phyloP scores from a whole-genome alignment of 1,139 yeast genomes.

The Blastobotrys aristatus region DNA sequence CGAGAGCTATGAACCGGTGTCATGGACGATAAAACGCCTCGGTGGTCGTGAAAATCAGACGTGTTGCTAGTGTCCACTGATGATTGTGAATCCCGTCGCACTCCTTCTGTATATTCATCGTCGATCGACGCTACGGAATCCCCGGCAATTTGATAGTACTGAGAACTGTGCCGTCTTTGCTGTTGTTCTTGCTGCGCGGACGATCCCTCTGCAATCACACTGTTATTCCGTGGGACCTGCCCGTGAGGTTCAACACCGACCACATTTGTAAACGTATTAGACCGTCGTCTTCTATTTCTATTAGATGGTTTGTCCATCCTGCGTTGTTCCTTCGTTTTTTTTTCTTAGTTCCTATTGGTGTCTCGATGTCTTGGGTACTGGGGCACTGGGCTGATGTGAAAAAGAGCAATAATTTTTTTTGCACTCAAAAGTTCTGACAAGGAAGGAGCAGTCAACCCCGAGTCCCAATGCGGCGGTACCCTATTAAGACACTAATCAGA shows the following conservation, averaged over 20 bases:
- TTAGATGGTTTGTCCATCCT: not conserved
- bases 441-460: too few species aligned
- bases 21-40: too few species aligned
- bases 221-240: not conserved
- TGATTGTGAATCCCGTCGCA: conserved; percentile 8
- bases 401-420: too few species aligned
- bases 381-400: too few species aligned
- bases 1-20: not conserved
- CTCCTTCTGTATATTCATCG: not conserved
- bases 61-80: conserved; percentile 12
- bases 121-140: conserved; percentile 4
- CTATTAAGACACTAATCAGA: too few species aligned
- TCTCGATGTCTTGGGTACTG: too few species aligned
- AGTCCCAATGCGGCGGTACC: too few species aligned
- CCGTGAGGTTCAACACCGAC: conserved; percentile 24
- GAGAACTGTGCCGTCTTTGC: not conserved
- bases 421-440: too few species aligned
- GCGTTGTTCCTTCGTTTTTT: too few species aligned
- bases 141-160: conserved; percentile 14
- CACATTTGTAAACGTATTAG: conserved; percentile 11
- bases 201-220: not conserved
- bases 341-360: too few species aligned
- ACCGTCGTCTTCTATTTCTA: conserved; percentile 4
- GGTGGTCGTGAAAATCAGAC: conserved; percentile 11
- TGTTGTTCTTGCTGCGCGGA: too few species aligned